A percentile compares a stretch with the other conserved stretches of the same genome.
Evolutionary conservation across 192 early-diverging fungal species (phyloP).

Genomic region (Podila clonocystis): DNA sequence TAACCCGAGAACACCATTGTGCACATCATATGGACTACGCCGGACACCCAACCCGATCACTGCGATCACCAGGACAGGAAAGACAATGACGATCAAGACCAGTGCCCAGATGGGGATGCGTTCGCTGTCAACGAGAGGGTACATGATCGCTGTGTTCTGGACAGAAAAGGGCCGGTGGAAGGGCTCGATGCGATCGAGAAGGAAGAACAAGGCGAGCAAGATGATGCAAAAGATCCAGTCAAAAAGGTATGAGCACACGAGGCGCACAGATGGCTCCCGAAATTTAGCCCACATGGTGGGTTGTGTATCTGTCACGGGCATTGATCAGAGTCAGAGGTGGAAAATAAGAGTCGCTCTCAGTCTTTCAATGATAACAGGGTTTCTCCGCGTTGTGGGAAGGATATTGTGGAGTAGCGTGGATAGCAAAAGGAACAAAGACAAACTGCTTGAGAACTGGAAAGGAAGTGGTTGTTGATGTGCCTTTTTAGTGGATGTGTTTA

Average conservation of each 20-base stretch:
- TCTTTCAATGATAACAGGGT: too few relatives aligned
- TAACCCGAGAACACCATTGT: conserved; percentile 47
- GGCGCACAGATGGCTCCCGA: conserved; percentile 5
- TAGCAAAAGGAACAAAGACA: neutral
- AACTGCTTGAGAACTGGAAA: neutral
- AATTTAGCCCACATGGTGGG: conserved; percentile 1
- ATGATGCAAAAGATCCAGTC: conserved; percentile 61
- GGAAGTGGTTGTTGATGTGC: neutral
- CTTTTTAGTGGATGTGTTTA: too few relatives aligned
- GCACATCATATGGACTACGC: conserved; percentile 37
- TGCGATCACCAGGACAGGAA: conserved; percentile 49
- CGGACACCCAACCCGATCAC: conserved; percentile 32
- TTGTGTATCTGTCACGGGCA: neutral
- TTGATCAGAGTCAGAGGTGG: neutral
- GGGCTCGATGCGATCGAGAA: conserved; percentile 63
- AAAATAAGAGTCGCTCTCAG: neutral
- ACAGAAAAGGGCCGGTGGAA: conserved; percentile 78
- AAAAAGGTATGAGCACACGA: conserved; percentile 19
- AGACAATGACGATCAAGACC: conserved; percentile 33
- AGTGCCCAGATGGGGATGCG: conserved; percentile 52
- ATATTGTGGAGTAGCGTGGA: neutral
- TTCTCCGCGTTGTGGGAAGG: neutral
- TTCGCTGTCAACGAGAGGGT: conserved; percentile 52
- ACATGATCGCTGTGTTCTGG: conserved; percentile 70
- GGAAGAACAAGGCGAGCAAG: conserved; percentile 68